Base-by-base conservation (phyloP, 2,329 filamentous ascomycete species). In the Nigrograna mackinnonii region DNA sequence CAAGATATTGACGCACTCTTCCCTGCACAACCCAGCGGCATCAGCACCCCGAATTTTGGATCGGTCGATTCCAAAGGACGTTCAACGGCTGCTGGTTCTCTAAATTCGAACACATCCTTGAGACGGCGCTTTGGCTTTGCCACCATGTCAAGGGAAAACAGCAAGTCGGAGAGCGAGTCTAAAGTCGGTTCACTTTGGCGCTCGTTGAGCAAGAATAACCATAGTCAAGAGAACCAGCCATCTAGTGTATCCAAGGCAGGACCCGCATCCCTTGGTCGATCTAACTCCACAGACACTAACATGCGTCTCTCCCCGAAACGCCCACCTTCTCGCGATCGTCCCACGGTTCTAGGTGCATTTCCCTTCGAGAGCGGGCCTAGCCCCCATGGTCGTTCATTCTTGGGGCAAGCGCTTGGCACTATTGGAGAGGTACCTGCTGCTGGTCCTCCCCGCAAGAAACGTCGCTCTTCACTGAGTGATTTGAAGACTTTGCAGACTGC, bases 1-100 rank as follows among this genome's bases (percentile, higher is more conserved):
- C 89, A 95, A 50, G 91, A 96, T 60, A 90, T 88, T 49, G 89
- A 95, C 42, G 82, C 84, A 21, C 84, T 96, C n/a, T 96, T 96
- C 57, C 87, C 91, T 39, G 84, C 88, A 7, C 60, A 62, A 32
- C 68, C 77, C 42, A 68, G 73, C 54, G 62, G 72, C 42, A 65
- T 76, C 38, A 66, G 74, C 58, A 49, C 67, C 58, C 53, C 76
- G 58, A 68, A 62, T 35, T 82, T 79, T 46, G 85, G 86, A 36
- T 82, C 82, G 2, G 70, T 83, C 46, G 82, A 76, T 46, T 82
- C 80, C 1, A 64, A 64, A 18, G 76, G 78, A 48, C 79, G 82
- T 37, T 75, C 78, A 34, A 85, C 84, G 50, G 79, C 82, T 6
- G 80, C 86, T 32, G 87, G 86, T 6, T 96, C 91, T 1, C 62